Base-by-base conservation (phyloP, 192 early-diverging fungal species). In the Thoreauomyces humboldtii region DNA sequence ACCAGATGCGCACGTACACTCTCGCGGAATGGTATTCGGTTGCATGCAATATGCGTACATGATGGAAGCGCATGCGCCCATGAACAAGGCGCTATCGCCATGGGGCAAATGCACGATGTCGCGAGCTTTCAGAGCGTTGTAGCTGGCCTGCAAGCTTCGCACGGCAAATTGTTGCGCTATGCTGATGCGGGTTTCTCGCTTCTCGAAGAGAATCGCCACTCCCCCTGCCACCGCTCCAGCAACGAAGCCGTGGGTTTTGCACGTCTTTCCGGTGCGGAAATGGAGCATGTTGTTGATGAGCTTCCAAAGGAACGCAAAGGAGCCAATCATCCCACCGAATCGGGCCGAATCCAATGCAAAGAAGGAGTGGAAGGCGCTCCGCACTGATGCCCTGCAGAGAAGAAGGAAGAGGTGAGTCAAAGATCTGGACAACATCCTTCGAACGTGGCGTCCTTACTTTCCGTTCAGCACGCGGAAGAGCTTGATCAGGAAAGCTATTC, bases 311-410 rank as follows among this genome's bases (percentile, higher is more conserved):
- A 89, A 81, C 11, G 89, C 77, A 66, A 92, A 92, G 38, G 69
- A 73, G n/a, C 87, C 90, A 79, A 92, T 79, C 77, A 87, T 87
- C n/a, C 74, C 73, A 31, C 81, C 89, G 65, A 92, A 91, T 14
- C 88, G 88, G 41, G 80, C 28, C 1, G 86, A 73, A 54, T 86
- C 83, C 0, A 44, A 45, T 4, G 78, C 78, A 63, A 85, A 80
- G 73, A 87, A 86, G 2, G 84, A 67, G 9, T 70, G 66, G 48
- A 80, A 68, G 19, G 86, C 64, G 22, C 71, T 63, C 0, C 63
- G 50, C 7, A 88, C 66, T 0, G 77, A 52, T 11, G 61, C 72
- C 60, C 81, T 85, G 42, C 19, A 17, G 21, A 45, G 25, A 15
- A 38, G 22, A 12, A 37, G 31, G 52, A 59, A 11, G 59, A 27